Evolutionary conservation across 2,329 filamentous ascomycete species (phyloP), one percentile per base, ranked within the genome.

Genomic region (Sporothrix sp.): DNA sequence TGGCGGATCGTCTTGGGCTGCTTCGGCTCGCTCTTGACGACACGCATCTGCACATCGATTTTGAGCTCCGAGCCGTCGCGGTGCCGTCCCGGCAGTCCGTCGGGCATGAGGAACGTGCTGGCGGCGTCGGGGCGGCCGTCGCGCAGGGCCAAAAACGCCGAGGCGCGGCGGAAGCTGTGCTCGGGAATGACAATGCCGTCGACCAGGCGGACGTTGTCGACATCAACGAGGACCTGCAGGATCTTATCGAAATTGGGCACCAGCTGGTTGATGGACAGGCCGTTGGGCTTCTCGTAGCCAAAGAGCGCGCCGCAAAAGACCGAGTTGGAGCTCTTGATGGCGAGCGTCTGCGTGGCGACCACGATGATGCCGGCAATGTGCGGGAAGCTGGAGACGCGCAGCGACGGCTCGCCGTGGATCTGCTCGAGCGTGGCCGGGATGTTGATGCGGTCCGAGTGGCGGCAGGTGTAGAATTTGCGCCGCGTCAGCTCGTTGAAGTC

Each of bases 121-220:
- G 84, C 78, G 7, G 84, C 85, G 66, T 95, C 87, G 39, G 82
- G 79, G 40, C 82, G 86, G 25, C 87, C 88, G 63, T 96, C 87
- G 50, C 86, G 82, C 51, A 97, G 74, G 2, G 87, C 85, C 21
- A 95, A 75, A 48, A 95, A 78, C 4, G 89, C 88, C 52, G 88
- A 80, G 7, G 93, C 93, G 58, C 90, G 83, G 52, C 93, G 82
- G 68, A 98, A 97, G 61, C 87, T 94, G 63, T 96, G 90, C 65
- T 98, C 93, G 1, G 93, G 90, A 51, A 98, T 85, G 14, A 98
- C 90, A 60, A 96, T 90, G n/a, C 93, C 93, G 65, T 98, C 93
- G 10, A 85, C 77, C 23, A 97, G 72, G 47, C 82, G 76, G 46
- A 96, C 76, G 36, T 87, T 82, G 59, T 98, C 90, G 62, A 96